A percentile compares a stretch with the other conserved stretches of the same genome.
Conservation (phyloP, 192 early-diverging fungal species). For the Lobulomyces angularis region DNA sequence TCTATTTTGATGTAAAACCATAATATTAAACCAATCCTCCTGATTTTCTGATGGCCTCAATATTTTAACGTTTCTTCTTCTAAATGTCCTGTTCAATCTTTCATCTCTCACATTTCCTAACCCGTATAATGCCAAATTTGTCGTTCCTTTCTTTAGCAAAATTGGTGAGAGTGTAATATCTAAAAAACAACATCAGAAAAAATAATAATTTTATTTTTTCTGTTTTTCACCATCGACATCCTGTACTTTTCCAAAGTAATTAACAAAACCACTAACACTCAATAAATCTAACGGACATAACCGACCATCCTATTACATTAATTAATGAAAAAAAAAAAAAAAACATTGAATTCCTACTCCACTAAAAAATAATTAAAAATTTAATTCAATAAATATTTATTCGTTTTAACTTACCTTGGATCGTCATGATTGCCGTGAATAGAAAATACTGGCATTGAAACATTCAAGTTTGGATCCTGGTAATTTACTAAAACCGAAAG, state of each 20-base stretch:
- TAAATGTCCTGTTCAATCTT: slow-evolving; percentile 66
- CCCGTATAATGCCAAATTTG: slow-evolving; percentile 72
- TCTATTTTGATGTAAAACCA: slow-evolving; percentile 89
- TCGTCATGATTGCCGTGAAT: slow-evolving; percentile 98
- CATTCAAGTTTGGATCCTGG: slow-evolving; percentile 74
- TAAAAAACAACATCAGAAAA: too few species aligned
- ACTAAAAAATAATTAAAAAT: too few species aligned
- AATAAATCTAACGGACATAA: slow-evolving; percentile 75
- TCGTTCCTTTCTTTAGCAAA: slow-evolving; percentile 63
- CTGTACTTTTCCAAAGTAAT: slow-evolving; percentile 78
- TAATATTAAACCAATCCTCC: slow-evolving; percentile 77
- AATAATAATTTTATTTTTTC: too few species aligned
- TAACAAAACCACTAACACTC: slow-evolving; percentile 64
- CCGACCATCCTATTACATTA: slow-evolving; percentile 57
- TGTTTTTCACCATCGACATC: too few species aligned
- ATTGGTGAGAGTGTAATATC: slow-evolving; percentile 69
- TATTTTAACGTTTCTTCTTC: slow-evolving; percentile 56
- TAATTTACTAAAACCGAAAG: slow-evolving; percentile 61
- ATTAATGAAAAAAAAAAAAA: too few species aligned
- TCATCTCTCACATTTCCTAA: slow-evolving; percentile 90
- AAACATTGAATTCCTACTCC: too few species aligned
- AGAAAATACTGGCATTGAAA: slow-evolving; percentile 77
- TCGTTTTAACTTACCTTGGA: too few species aligned
- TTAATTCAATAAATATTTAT: too few species aligned
- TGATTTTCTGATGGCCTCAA: slow-evolving; percentile 51